Base-by-base conservation (phyloP, 768 basidiomycete species). In the Psilocybe cyanescens region DNA sequence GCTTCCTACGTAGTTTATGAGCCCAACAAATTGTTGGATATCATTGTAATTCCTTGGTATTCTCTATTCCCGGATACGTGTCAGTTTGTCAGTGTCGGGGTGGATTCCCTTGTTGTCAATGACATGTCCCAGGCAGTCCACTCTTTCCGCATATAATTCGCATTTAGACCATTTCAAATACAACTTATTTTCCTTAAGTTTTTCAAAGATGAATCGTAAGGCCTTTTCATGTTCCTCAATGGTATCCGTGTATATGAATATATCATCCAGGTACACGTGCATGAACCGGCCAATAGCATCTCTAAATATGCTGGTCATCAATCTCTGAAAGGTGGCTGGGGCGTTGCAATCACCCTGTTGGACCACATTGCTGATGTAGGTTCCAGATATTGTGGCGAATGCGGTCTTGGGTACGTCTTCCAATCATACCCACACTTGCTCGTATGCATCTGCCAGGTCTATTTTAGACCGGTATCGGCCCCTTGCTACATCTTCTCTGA, bases 281-380 rank as follows among this genome's bases (percentile, higher is more conserved):
- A 82, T 35, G 58, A 78, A 81, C 8, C 47, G 24, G 0, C 79
- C 78, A 3, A 83, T 75, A 12, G 66, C 52, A 1, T 78, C 72
- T 1, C 70, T 60, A 50, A 84, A 80, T n/a, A 82, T 71, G 2
- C 59, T 30, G 0, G 71, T 81, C 76, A 83, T 81, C 0, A 84
- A 62, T 0, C 73, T 41, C 56, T 85, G 83, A 57, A 81, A 85
- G 0, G 80, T 85, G 0, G 78, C 69, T 0, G 78, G 80, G 0
- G 77, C 76, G 61, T 84, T 83, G 47, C 78, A 79, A 56, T 84
- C 76, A 0, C 79, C 80, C 46, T 78, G 75, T 57, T 79, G 83
- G 73, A 80, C 76, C 1, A 78, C 76, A 2, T 67, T 58, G 29
- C 79, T 80, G 1, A 77, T 30, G 59, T 76, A 78, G 0, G 76